phyloP scores from a whole-genome alignment of 169 alveolate genomes.

The Plasmodium falciparum region DNA sequence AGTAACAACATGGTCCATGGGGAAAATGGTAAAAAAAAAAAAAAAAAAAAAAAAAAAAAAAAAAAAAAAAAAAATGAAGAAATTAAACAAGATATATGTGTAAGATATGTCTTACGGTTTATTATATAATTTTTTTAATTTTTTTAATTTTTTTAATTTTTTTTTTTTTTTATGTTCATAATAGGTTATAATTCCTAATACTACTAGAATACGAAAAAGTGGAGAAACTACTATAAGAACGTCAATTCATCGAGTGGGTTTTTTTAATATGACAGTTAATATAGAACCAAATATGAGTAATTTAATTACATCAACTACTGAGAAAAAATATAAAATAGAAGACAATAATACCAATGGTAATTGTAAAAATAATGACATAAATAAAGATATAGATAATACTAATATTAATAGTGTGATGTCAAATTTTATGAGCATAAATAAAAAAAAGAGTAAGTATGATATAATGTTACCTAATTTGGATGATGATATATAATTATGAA shows the following conservation, averaged over 20 bases:
- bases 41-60: constrained; percentile 20
- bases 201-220: constrained; percentile 25
- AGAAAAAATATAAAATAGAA: constrained; percentile 49
- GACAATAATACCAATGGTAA: background rate
- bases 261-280: constrained; percentile 42
- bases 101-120: background rate
- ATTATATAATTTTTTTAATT: background rate
- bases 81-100: no score
- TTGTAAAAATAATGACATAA: constrained; percentile 2
- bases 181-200: constrained; percentile 71
- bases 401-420: no score
- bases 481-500: constrained; percentile 17
- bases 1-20: constrained; percentile 86
- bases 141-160: background rate
- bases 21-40: constrained; percentile 81
- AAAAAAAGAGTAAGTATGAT: constrained; percentile 52
- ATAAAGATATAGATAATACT: background rate
- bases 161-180: background rate
- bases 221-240: constrained; percentile 12
- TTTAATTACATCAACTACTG: constrained; percentile 54
- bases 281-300: constrained; percentile 72
- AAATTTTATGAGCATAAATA: background rate
- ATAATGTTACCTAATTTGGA: constrained; percentile 21
- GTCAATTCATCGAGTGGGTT: constrained; percentile 50
- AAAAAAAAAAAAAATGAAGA: background rate